Percentiles rank a stretch among this genome's conserved stretches.
Conservation (phyloP, 768 basidiomycete species). For the Fistulinella prunicolor region DNA sequence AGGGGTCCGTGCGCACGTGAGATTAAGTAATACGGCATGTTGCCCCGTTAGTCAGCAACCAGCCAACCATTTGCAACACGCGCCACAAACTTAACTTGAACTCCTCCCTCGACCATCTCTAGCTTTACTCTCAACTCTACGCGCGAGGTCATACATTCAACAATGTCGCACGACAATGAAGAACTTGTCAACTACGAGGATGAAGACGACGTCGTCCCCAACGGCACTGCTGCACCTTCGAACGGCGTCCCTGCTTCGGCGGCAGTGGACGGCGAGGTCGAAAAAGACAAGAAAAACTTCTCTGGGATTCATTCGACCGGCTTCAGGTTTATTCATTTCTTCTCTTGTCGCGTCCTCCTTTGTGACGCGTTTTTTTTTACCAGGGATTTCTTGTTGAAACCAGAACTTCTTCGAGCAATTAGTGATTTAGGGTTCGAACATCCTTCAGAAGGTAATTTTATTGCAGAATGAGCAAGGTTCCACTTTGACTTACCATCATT, state of each 20-base stretch:
- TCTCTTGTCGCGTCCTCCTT: not conserved
- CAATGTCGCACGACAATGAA: constrained; percentile 84
- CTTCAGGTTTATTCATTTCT: constrained; percentile 66
- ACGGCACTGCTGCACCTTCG: constrained; percentile 46
- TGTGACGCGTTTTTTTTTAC: constrained; percentile 14
- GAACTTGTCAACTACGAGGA: constrained; percentile 96
- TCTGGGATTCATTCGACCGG: constrained; percentile 99
- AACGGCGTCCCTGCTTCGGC: constrained; percentile 48
- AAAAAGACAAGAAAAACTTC: constrained; percentile 95
- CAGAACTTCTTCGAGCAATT: constrained; percentile 94
- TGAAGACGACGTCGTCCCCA: constrained; percentile 75
- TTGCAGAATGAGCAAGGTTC: not conserved
- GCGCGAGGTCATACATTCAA: constrained; percentile 23
- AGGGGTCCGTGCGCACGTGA: constrained; percentile 30
- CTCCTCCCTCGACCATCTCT: constrained; percentile 18
- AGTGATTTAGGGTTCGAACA: constrained; percentile 99
- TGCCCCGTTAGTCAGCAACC: constrained; percentile 26
- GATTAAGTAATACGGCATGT: constrained; percentile 11
- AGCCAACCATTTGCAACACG: constrained; percentile 5
- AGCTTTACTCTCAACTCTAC: constrained; percentile 23
- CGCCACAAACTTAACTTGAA: constrained; percentile 28
- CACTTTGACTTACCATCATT: not conserved
- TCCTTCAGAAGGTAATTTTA: constrained; percentile 86
- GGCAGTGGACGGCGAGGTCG: constrained; percentile 50
- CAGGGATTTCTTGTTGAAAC: constrained; percentile 97